Conservation (phyloP, 2,329 filamentous ascomycete genomes). For the Clarireedia homoeocarpa region DNA sequence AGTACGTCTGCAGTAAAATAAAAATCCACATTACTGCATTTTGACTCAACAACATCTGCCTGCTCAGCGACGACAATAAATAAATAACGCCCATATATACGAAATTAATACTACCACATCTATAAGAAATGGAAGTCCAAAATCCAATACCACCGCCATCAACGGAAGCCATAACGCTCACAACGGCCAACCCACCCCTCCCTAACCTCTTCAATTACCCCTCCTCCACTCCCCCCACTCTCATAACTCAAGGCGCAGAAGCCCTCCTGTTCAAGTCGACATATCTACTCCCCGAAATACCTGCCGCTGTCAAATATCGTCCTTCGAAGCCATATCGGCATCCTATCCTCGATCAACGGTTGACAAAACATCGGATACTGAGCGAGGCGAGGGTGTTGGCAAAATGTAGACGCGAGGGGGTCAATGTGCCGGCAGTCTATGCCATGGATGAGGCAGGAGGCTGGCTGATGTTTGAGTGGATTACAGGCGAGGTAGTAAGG, state of each 20-base stretch:
- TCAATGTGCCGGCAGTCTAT: conserved; percentile 75
- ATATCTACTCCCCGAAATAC: conserved; percentile 60
- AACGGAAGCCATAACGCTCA: not conserved
- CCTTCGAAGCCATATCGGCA: conserved; percentile 89
- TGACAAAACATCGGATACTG: conserved; percentile 80
- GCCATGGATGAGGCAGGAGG: conserved; percentile 55
- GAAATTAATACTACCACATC: not conserved
- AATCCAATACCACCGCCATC: not conserved
- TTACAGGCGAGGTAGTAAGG: conserved; percentile 64
- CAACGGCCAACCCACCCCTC: conserved; percentile 7
- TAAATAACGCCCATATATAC: too few relatives aligned
- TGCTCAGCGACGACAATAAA: too few relatives aligned
- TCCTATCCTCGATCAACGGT: conserved; percentile 74
- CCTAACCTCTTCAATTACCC: conserved; percentile 38
- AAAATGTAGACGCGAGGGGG: conserved; percentile 69
- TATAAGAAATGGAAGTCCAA: not conserved
- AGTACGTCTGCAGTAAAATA: not conserved
- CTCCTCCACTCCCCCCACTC: conserved; percentile 49
- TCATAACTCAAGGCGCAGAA: conserved; percentile 92
- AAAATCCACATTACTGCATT: not conserved
- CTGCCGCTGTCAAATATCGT: conserved; percentile 83
- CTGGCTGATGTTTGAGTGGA: conserved; percentile 81
- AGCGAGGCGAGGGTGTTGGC: conserved; percentile 82
- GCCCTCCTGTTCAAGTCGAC: conserved; percentile 84
- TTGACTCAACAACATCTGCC: not conserved